These are phyloP conservation scores for Phoma herbarum DNA, from an alignment of 2,329 filamentous ascomycete genomes.

Conservation along the genomic window DNA sequence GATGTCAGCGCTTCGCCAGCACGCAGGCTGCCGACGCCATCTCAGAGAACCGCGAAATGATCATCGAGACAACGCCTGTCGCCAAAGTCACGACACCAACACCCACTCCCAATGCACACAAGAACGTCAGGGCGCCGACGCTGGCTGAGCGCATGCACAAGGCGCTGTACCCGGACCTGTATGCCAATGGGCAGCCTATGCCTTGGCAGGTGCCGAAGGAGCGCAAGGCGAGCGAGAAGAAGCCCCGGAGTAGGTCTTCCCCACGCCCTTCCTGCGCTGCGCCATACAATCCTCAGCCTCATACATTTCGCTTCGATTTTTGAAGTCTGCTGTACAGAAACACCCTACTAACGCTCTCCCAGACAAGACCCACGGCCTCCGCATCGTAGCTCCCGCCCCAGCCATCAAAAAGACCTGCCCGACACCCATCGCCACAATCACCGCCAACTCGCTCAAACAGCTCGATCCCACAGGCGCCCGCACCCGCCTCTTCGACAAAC, in stretches of 20 bases:
- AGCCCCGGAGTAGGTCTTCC: slow-evolving; percentile 19
- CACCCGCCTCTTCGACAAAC: slow-evolving; percentile 78
- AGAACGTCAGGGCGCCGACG: slow-evolving; percentile 10
- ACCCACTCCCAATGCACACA: not conserved
- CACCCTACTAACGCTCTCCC: slow-evolving; percentile 8
- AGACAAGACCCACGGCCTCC: slow-evolving; percentile 50
- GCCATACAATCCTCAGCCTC: no score
- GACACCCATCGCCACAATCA: slow-evolving; percentile 74
- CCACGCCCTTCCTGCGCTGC: no score
- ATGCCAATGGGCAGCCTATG: slow-evolving; percentile 16
- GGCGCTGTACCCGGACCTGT: slow-evolving; percentile 29
- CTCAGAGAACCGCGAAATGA: slow-evolving; percentile 17
- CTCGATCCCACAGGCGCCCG: slow-evolving; percentile 89
- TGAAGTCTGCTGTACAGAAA: not conserved
- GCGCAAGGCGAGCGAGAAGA: slow-evolving; percentile 9
- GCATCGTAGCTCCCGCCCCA: slow-evolving; percentile 61
- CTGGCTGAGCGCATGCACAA: slow-evolving; percentile 32
- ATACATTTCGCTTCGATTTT: no score
- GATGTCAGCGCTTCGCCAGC: slow-evolving; percentile 33
- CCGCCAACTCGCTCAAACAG: slow-evolving; percentile 71
- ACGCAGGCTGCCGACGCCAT: slow-evolving; percentile 28
- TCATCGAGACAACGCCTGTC: slow-evolving; percentile 19
- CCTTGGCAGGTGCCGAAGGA: slow-evolving; percentile 9
- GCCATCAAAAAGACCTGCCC: slow-evolving; percentile 66
- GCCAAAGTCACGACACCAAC: slow-evolving; percentile 7